Evolutionary conservation across 2,329 filamentous ascomycete species (phyloP), one percentile per base, ranked within the genome.

Genomic region (Proliferodiscus dingleyae): DNA sequence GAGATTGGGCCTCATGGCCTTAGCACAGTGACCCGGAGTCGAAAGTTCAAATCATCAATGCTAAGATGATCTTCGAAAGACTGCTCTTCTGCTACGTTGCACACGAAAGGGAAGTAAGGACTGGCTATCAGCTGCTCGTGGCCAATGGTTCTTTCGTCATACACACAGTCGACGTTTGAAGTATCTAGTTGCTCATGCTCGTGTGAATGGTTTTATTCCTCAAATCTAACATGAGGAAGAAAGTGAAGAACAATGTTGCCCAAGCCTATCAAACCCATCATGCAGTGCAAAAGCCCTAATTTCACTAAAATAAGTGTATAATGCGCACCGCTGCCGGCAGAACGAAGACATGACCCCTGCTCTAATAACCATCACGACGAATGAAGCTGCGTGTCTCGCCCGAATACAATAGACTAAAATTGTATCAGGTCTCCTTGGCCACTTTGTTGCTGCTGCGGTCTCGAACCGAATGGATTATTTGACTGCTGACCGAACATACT

Each of bases 401-500:
- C 13, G 42, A 30, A 19, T 21, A 24, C 22, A 32, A 37, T 38
- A 29, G 26, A 32, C 23, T 43, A 63, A 22, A 63, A 63, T 48
- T 63, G 60, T 48, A 63, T 63, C 50, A 63, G 46, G 45, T 63
- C 61, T 21, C 54, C 53, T 6, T 45, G 45, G 36, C 66, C 65
- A 43, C 62, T 64, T 47, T 71, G 67, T 57, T 76, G 75, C 50
- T 74, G 72, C 47, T 61, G 60, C 18, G 61, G 70, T 66, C 55
- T 70, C 60, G 58, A 62, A n/a, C 75, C 77, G 58, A 82, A 83
- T 0, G 80, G 80, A 55, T 83, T 84, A 39, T 44, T 56, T 11
- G 51, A 45, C 51, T 61, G 59, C 30, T 57, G 55, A 30, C 74
- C 75, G 45, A 51, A 58, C 67, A 77, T 71, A 8, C 73, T 74